Conservation (phyloP, 257 asterid genomes). For the Rubia yunnanensis region DNA sequence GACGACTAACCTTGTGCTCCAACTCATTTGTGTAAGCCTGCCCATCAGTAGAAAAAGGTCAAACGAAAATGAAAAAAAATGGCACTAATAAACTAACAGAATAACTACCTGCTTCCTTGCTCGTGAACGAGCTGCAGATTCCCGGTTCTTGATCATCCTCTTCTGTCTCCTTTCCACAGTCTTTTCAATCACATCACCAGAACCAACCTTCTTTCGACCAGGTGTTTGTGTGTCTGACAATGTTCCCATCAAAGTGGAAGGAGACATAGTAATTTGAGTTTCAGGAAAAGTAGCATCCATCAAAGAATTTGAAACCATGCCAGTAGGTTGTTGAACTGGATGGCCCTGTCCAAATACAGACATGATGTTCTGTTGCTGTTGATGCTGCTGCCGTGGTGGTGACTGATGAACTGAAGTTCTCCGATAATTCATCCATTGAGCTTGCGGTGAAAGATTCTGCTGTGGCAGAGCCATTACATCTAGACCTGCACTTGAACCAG, state of each 20-base stretch:
- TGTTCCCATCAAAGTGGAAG: slow-evolving; percentile 54
- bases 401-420: slow-evolving; percentile 32
- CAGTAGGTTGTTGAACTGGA: slow-evolving; percentile 42
- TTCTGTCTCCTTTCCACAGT: slow-evolving; percentile 83
- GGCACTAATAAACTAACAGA: background rate
- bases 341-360: slow-evolving; percentile 50
- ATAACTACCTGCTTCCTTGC: slow-evolving; percentile 78
- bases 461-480: slow-evolving; percentile 30
- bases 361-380: slow-evolving; percentile 23
- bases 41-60: slow-evolving; percentile 13
- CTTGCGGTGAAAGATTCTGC: slow-evolving; percentile 21
- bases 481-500: slow-evolving; percentile 27
- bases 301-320: slow-evolving; percentile 38
- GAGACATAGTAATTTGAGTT: slow-evolving; percentile 45
- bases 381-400: slow-evolving; percentile 17
- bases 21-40: slow-evolving; percentile 95
- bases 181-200: slow-evolving; percentile 62
- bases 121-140: slow-evolving; percentile 92
- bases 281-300: slow-evolving; percentile 48
- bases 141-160: slow-evolving; percentile 94
- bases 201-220: slow-evolving; percentile 60
- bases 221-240: slow-evolving; percentile 62
- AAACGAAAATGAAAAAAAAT: background rate
- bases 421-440: slow-evolving; percentile 71
- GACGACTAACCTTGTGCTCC: slow-evolving; percentile 79